Evolutionary conservation across 352 stramenopile genomes (phyloP).

Genomic region (Thalassiosira exigua): DNA sequence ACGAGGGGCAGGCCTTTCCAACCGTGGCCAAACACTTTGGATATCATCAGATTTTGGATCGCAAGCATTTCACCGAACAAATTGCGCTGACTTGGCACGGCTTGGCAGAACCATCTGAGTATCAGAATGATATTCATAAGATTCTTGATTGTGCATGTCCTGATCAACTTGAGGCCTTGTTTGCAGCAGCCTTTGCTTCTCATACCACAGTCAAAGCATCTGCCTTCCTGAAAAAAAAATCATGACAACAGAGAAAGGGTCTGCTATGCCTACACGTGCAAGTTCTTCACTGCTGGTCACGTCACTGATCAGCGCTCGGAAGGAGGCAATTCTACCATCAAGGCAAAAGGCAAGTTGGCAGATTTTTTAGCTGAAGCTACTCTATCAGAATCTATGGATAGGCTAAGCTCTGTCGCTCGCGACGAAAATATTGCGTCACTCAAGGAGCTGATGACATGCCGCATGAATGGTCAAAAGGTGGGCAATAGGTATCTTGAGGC

Average conservation of each 20-base stretch:
- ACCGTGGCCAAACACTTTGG: background rate
- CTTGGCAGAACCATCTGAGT: background rate
- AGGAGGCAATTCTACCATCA: background rate
- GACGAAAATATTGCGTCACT: background rate
- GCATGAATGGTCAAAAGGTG: background rate
- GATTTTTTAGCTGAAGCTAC: conserved; percentile 1
- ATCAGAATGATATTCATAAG: background rate
- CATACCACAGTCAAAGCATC: background rate
- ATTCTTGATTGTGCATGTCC: background rate
- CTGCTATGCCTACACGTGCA: background rate
- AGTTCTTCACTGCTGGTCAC: conserved; percentile 13
- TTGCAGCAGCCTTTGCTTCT: background rate
- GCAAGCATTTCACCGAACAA: conserved; percentile 7
- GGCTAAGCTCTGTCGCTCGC: conserved; percentile 2
- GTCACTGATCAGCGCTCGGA: conserved; percentile 3
- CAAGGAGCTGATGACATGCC: conserved; percentile 9
- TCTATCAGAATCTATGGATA: background rate
- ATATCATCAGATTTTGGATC: conserved; percentile 6
- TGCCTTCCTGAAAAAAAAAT: background rate
- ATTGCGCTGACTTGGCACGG: background rate
- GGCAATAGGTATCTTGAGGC: background rate
- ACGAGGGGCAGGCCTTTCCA: conserved; percentile 6
- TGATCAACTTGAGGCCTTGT: background rate
- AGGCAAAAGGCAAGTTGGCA: conserved; percentile 15
- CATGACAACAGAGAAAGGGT: background rate